These are phyloP conservation scores for Diversispora epigaea DNA, from an alignment of 192 early-diverging fungal genomes.

Conservation along the genomic window DNA sequence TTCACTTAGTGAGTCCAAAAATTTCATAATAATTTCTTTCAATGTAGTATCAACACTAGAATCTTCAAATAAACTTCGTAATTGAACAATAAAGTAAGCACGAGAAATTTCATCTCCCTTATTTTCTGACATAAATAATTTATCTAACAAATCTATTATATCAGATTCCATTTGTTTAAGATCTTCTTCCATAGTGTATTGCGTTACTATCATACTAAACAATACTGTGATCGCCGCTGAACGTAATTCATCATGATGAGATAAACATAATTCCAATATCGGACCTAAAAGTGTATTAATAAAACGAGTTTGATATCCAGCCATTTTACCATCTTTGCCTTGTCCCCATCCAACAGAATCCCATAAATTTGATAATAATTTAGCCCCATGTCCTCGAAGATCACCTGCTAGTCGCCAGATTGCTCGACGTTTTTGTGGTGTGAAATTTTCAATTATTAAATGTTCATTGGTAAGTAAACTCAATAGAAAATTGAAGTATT, in stretches of 20 bases:
- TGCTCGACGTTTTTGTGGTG: constrained; percentile 55
- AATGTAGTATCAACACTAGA: constrained; percentile 2
- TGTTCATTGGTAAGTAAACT: constrained; percentile 53
- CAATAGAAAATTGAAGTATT: constrained; percentile 42
- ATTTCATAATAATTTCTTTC: constrained; percentile 29
- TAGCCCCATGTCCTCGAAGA: constrained; percentile 57
- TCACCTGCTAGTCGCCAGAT: constrained; percentile 61
- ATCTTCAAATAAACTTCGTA: constrained; percentile 31
- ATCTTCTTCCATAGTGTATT: constrained; percentile 35
- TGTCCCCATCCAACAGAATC: constrained; percentile 35
- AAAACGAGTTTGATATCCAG: constrained; percentile 28
- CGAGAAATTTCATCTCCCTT: constrained; percentile 39
- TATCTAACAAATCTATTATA: constrained; percentile 42
- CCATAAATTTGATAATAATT: constrained; percentile 58
- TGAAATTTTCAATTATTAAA: constrained; percentile 58
- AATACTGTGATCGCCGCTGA: constrained; percentile 37
- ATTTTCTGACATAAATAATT: constrained; percentile 43
- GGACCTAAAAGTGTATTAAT: constrained; percentile 39
- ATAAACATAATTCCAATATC: constrained; percentile 40
- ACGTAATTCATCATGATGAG: constrained; percentile 43
- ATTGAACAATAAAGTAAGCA: constrained; percentile 33
- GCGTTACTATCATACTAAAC: constrained; percentile 39
- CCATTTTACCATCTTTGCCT: constrained; percentile 27
- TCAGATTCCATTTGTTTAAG: constrained; percentile 36
- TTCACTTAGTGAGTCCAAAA: constrained; percentile 49